phyloP scores from a whole-genome alignment of 2,329 filamentous ascomycete genomes.

The Nemania sp. region DNA sequence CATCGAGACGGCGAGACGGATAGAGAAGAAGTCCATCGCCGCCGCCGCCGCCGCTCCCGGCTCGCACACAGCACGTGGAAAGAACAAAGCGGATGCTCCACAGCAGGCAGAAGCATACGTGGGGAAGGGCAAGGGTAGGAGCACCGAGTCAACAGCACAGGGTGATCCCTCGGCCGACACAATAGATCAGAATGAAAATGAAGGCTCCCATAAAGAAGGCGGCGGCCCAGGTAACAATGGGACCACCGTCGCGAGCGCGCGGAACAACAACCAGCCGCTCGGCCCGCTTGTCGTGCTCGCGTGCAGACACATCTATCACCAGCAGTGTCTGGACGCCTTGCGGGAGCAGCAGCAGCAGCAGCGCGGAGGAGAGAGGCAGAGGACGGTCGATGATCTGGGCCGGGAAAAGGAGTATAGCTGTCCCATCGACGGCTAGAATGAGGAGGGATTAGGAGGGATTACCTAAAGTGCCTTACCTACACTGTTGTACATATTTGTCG shows the following conservation, averaged over 20 bases:
- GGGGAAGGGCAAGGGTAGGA: constrained; percentile 59
- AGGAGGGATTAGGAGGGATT: constrained; percentile 6
- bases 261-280: constrained; percentile 53
- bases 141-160: constrained; percentile 43
- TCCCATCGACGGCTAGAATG: constrained; percentile 58
- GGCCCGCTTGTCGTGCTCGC: constrained; percentile 70
- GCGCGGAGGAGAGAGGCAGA: constrained; percentile 49
- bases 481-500: constrained; percentile 17
- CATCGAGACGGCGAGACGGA: constrained; percentile 51
- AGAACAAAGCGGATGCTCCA: constrained; percentile 39
- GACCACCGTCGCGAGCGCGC: constrained; percentile 37
- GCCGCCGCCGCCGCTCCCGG: constrained; percentile 30
- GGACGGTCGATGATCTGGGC: constrained; percentile 49
- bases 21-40: constrained; percentile 46
- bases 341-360: constrained; percentile 61
- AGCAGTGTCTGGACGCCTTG: constrained; percentile 69
- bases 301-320: constrained; percentile 73
- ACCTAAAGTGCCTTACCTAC: too few species aligned
- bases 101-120: constrained; percentile 35
- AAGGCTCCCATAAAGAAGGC: constrained; percentile 15
- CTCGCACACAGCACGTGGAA: constrained; percentile 36
- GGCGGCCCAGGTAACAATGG: constrained; percentile 48
- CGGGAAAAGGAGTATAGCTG: constrained; percentile 57
- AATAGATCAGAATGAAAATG: constrained; percentile 10
- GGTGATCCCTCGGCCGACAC: constrained; percentile 14